Evolutionary conservation across 2,329 filamentous ascomycete species (phyloP).

Genomic region (Sporothrix luriei): DNA sequence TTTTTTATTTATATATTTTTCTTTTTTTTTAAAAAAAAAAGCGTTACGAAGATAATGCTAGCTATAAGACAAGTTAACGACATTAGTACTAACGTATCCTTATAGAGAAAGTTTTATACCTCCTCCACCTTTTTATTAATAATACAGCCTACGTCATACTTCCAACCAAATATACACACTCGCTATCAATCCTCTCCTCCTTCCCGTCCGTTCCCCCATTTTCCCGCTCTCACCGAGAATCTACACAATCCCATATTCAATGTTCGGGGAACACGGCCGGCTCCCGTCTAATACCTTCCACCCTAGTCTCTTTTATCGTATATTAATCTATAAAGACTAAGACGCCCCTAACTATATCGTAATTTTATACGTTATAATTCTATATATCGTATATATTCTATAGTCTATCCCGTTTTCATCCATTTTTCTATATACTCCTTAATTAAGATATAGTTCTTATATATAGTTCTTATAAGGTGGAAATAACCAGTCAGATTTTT

Average conservation of each 20-base stretch:
- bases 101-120: neutral
- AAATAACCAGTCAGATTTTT: slow-evolving; percentile 15
- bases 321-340: neutral
- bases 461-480: neutral
- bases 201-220: neutral
- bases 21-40: no score
- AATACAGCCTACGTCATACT: no score
- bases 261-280: slow-evolving; percentile 16
- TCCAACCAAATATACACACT: neutral
- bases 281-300: neutral
- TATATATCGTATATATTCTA: neutral
- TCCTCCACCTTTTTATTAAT: slow-evolving; percentile 5
- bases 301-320: neutral
- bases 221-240: slow-evolving; percentile 5
- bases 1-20: no score
- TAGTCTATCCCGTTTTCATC: slow-evolving; percentile 11
- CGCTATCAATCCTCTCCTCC: neutral
- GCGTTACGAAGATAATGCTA: no score
- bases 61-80: neutral
- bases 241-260: slow-evolving; percentile 6
- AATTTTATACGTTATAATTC: no score
- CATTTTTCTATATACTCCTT: neutral
- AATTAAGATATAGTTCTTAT: neutral
- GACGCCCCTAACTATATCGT: neutral
- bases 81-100: neutral